Evolutionary conservation across 2,329 filamentous ascomycete genomes (phyloP), one percentile per base, ranked within the genome.

Genomic region (Dactylellina parvicollis): DNA sequence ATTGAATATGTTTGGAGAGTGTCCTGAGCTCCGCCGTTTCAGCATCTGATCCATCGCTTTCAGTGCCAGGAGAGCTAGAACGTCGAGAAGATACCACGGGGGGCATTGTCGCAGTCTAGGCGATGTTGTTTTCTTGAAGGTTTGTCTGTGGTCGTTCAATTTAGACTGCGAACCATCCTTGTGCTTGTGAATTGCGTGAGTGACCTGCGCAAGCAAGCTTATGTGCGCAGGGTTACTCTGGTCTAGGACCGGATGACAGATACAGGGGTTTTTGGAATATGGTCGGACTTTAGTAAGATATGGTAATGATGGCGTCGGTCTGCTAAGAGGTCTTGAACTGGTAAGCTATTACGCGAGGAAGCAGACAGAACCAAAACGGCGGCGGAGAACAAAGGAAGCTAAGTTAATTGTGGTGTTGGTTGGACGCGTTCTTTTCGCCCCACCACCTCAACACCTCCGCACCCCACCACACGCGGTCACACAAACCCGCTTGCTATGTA

Each of bases 401-500:
- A n/a, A n/a, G 47, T 22, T 20, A 20, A 24, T 18, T 40, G 20
- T 18, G n/a, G 26, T 24, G 26, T 26, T n/a, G n/a, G n/a, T n/a
- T n/a, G 38, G 28, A 49, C 42, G 57, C 44, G 57, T 42, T 42
- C 16, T n/a, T 61, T 32, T 22, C n/a, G 34, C 40, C 44, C 20
- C 42, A 28, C 30, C 12, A 38, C n/a, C n/a, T n/a, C 34, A 38
- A 38, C 34, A 38, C 30, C 56, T 28, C 42, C n/a, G 4, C 26
- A 22, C 57, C 26, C 42, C 42, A 28, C 42, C 40, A 49, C 56
- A 30, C 56, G 56, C 49, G 56, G 56, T 60, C 56, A 60, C 42
- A 18, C 42, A n/a, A 18, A 14, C 38, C 38, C 38, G 38, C n/a
- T 42, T 42, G 16, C 9, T n/a, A n/a, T n/a, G n/a, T n/a, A n/a